phyloP scores from a whole-genome alignment of 139 green algal genomes.

The Mesostigma viride region DNA sequence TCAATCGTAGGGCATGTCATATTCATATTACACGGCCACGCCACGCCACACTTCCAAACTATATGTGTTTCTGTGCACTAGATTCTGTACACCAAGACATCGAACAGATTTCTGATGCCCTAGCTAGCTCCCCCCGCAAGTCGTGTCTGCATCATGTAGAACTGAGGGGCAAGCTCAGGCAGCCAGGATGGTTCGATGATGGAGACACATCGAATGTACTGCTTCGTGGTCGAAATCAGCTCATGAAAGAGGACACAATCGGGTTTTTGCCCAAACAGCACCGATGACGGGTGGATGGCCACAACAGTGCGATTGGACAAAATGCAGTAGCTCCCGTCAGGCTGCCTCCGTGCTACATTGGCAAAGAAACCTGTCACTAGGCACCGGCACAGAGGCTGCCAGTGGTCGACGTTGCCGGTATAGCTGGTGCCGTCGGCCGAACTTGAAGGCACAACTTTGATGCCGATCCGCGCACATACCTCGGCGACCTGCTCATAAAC shows the following conservation, averaged over 20 bases:
- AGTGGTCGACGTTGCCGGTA: constrained; percentile 48
- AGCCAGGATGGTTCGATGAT: constrained; percentile 91
- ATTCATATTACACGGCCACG: too few relatives aligned
- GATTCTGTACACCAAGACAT: too few relatives aligned
- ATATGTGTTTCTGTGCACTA: too few relatives aligned
- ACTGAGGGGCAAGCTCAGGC: constrained; percentile 89
- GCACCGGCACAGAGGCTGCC: constrained; percentile 46
- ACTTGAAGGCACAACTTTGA: too few relatives aligned
- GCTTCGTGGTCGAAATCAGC: constrained; percentile 89
- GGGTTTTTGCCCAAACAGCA: constrained; percentile 44
- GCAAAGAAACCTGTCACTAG: constrained; percentile 73
- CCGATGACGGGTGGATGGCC: constrained; percentile 80
- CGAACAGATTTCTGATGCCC: too few relatives aligned
- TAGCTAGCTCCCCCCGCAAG: too few relatives aligned
- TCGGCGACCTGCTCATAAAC: constrained; percentile 63
- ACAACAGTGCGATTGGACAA: constrained; percentile 36
- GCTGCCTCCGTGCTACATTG: constrained; percentile 55
- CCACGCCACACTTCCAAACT: too few relatives aligned
- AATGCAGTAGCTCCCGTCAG: constrained; percentile 44
- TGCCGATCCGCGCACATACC: constrained; percentile 84
- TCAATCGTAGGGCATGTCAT: too few relatives aligned
- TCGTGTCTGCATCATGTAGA: too few relatives aligned
- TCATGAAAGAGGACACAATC: constrained; percentile 76
- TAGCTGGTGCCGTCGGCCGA: too few relatives aligned
- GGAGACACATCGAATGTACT: constrained; percentile 80